Percentiles rank a stretch among this genome's conserved stretches.
These are phyloP conservation scores for Pseudocercospora eumusae DNA, from an alignment of 2,329 filamentous ascomycete genomes.

Conservation along the genomic window DNA sequence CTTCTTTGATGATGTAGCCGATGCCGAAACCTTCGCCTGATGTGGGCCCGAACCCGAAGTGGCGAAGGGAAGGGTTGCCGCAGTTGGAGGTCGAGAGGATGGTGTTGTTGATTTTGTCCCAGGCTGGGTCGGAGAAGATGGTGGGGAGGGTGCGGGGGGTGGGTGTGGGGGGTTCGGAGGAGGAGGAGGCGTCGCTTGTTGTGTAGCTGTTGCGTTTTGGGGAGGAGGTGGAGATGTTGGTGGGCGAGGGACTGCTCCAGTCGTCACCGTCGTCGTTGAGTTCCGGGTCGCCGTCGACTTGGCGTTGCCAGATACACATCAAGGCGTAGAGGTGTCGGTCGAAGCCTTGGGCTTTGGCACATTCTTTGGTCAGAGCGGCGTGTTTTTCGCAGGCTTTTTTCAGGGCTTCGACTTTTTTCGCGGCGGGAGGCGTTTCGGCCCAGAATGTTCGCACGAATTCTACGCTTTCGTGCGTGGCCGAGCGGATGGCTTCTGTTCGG, in stretches of 20 bases:
- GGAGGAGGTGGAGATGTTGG: constrained; percentile 52
- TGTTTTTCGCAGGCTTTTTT: constrained; percentile 82
- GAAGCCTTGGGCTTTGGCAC: constrained; percentile 85
- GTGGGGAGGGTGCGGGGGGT: constrained; percentile 61
- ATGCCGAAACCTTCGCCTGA: constrained; percentile 95
- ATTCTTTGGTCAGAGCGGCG: constrained; percentile 75
- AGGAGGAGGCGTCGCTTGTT: constrained; percentile 29
- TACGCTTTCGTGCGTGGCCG: constrained; percentile 79
- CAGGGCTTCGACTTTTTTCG: constrained; percentile 82
- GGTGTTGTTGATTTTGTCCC: constrained; percentile 93
- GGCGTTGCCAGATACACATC: constrained; percentile 91
- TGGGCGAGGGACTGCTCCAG: no score
- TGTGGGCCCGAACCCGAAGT: constrained; percentile 95
- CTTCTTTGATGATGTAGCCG: constrained; percentile 98
- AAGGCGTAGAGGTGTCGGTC: constrained; percentile 93
- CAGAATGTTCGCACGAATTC: constrained; percentile 92
- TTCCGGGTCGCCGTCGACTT: constrained; percentile 71
- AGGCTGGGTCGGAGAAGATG: constrained; percentile 84
- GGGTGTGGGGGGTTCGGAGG: constrained; percentile 50
- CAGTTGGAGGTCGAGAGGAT: constrained; percentile 98
- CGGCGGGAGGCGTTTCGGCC: constrained; percentile 79
- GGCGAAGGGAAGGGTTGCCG: constrained; percentile 88
- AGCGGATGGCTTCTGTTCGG: constrained; percentile 87
- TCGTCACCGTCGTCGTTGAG: constrained; percentile 15
- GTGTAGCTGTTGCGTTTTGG: constrained; percentile 56